Evolutionary conservation across 2,329 filamentous ascomycete species (phyloP).

Genomic region (Ceratocystis diversiconidia): DNA sequence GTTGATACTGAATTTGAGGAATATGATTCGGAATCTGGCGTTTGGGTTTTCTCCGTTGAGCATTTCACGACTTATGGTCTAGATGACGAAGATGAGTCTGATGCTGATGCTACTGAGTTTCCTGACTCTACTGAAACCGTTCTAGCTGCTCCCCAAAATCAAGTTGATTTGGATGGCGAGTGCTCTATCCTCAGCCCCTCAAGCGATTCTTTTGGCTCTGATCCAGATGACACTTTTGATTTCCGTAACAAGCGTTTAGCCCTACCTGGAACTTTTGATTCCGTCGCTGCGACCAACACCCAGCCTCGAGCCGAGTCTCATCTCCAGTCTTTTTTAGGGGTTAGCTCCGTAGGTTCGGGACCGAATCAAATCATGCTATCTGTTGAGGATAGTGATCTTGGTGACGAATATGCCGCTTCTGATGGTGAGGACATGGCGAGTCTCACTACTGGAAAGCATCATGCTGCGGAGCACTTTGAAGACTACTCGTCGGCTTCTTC

Average conservation of each 20-base stretch:
- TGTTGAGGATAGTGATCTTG: slow-evolving; percentile 49
- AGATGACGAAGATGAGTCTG: slow-evolving; percentile 61
- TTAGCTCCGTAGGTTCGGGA: slow-evolving; percentile 72
- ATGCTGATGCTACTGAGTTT: neutral
- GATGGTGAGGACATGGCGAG: slow-evolving; percentile 63
- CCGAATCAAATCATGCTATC: slow-evolving; percentile 45
- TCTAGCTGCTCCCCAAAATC: neutral
- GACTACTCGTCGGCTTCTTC: slow-evolving; percentile 16
- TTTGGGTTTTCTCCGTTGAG: slow-evolving; percentile 86
- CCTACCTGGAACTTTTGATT: slow-evolving; percentile 68
- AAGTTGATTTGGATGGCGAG: slow-evolving; percentile 26
- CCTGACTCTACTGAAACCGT: neutral
- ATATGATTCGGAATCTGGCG: slow-evolving; percentile 66
- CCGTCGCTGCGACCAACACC: slow-evolving; percentile 38
- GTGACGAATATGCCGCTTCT: slow-evolving; percentile 62
- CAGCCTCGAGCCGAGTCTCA: slow-evolving; percentile 21
- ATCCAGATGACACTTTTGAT: slow-evolving; percentile 42
- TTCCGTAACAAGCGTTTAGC: slow-evolving; percentile 35
- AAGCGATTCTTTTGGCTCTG: slow-evolving; percentile 20
- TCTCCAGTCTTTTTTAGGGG: slow-evolving; percentile 77
- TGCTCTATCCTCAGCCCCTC: slow-evolving; percentile 14
- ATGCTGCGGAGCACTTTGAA: slow-evolving; percentile 55
- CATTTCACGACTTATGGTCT: slow-evolving; percentile 95
- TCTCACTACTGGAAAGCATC: slow-evolving; percentile 59
- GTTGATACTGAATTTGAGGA: slow-evolving; percentile 65